Conservation (phyloP, 2,329 filamentous ascomycete genomes). For the Zymoseptoria pseudotritici region DNA sequence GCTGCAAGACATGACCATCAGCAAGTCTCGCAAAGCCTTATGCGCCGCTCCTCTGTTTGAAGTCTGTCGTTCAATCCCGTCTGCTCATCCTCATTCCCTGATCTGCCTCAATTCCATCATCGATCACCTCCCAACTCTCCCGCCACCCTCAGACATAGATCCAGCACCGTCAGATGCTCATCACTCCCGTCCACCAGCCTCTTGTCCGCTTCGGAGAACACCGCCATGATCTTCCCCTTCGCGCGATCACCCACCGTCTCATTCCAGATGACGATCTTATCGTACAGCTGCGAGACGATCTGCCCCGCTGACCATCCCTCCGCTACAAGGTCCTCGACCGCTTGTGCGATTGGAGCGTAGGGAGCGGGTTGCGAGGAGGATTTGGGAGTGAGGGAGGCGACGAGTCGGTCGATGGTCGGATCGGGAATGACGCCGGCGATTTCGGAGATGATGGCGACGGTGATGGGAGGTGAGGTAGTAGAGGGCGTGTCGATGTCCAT, state of each 20-base stretch:
- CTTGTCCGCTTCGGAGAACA: slow-evolving; percentile 94
- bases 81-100: not conserved
- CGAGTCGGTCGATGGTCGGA: slow-evolving; percentile 60
- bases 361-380: slow-evolving; percentile 47
- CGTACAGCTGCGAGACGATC: slow-evolving; percentile 77
- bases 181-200: slow-evolving; percentile 88
- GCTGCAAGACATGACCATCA: not conserved
- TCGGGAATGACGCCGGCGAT: slow-evolving; percentile 92
- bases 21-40: not conserved
- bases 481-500: slow-evolving; percentile 40
- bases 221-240: slow-evolving; percentile 81
- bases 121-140: slow-evolving; percentile 14
- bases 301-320: slow-evolving; percentile 96
- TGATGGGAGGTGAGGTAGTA: slow-evolving; percentile 44
- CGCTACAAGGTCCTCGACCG: slow-evolving; percentile 84
- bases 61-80: not conserved
- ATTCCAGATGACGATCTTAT: slow-evolving; percentile 66
- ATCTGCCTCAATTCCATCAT: not conserved
- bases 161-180: slow-evolving; percentile 85
- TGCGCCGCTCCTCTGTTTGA: not conserved
- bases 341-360: slow-evolving; percentile 67
- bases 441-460: slow-evolving; percentile 76
- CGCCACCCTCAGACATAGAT: slow-evolving; percentile 68
- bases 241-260: slow-evolving; percentile 75
- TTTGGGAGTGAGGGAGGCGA: slow-evolving; percentile 63